Evolutionary conservation across 371 early-diverging fungal species (phyloP), one percentile per base, ranked within the genome.

Genomic region (Mortierella sp.): DNA sequence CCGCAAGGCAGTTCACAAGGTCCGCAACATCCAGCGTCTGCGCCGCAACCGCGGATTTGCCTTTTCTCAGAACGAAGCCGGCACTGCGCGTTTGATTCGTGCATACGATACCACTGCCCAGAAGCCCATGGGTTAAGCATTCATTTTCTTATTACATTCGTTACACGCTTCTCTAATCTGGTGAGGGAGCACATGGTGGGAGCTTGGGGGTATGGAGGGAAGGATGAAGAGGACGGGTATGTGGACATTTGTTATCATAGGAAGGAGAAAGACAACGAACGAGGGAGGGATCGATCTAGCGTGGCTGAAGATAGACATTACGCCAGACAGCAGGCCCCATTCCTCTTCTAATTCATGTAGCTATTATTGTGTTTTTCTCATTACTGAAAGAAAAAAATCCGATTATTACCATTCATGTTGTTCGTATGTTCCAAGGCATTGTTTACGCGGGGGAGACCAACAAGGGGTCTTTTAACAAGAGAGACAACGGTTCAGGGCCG

Each of bases 1-100:
- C 95, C 93, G 96, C 80, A 97, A 98, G 89, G 98, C 98, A 1
- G 98, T 99, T 19, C 95, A 97, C 91, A 98, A 98, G 90, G 98
- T 96, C 14, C 95, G 99, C 50, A 91, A 95, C 82, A 95, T 97
- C 74, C 99, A 99, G 86, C 93, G 98, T 40, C 89, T 97, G 40
- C 97, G 97, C 82, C 93, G 97, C 51, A 97, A 93, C 74, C 94
- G 99, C 46, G 99, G 99, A 48, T 99, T 95, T 89, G 99, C 99
- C 13, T 99, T 99, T 87, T 97, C 98, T 57, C 99, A 99, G 88
- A 98, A 94, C 88, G 99, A 99, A 81, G 94, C 94, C 79, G 99
- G 98, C 26, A 98, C 98, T 88, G 95, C 96, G 48, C 94, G 97
- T 80, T 89, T 99, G 69, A 97, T 98, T 77, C 93, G 98, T 54